Percentiles rank a stretch among this genome's conserved stretches.
Evolutionary conservation across 2,329 filamentous ascomycete genomes (phyloP).

Genomic region (Penicillium sp.): DNA sequence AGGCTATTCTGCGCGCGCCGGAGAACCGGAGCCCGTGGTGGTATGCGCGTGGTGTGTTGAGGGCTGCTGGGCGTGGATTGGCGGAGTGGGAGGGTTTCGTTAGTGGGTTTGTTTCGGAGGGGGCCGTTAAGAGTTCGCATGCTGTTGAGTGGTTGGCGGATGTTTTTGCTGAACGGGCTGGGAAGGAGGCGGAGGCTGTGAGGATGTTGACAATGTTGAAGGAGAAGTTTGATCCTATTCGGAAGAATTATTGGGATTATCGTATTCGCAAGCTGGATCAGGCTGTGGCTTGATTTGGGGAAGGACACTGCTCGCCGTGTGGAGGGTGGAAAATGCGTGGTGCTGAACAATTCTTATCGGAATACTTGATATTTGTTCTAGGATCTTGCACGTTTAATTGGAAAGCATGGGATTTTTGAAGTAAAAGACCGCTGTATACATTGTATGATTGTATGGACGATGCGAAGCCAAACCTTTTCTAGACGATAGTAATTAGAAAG

Average conservation of each 20-base stretch:
- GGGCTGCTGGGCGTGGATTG: slow-evolving; percentile 57
- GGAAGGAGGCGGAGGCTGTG: slow-evolving; percentile 57
- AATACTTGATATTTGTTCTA: too few species aligned
- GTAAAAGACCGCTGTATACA: not conserved
- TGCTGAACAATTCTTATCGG: not conserved
- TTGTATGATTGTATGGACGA: not conserved
- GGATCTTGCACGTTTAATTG: not conserved
- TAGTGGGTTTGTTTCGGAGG: slow-evolving; percentile 48
- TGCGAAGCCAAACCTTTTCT: not conserved
- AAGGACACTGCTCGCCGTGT: not conserved
- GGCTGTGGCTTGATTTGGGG: slow-evolving; percentile 2
- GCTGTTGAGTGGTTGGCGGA: slow-evolving; percentile 54
- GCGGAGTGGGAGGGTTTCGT: slow-evolving; percentile 54
- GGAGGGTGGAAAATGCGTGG: not conserved
- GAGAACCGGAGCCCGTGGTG: slow-evolving; percentile 96
- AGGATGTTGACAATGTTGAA: slow-evolving; percentile 70
- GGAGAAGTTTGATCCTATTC: slow-evolving; percentile 85
- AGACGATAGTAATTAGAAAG: not conserved
- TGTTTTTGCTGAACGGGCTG: slow-evolving; percentile 40
- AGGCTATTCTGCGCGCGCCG: slow-evolving; percentile 72
- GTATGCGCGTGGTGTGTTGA: slow-evolving; percentile 75
- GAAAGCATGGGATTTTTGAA: not conserved
- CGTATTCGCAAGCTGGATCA: slow-evolving; percentile 48
- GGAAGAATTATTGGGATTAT: slow-evolving; percentile 91
- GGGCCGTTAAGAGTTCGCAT: slow-evolving; percentile 58